These are phyloP conservation scores for Dendrobium chrysotoxum DNA, from an alignment of 106 monocot species.

Conservation along the genomic window DNA sequence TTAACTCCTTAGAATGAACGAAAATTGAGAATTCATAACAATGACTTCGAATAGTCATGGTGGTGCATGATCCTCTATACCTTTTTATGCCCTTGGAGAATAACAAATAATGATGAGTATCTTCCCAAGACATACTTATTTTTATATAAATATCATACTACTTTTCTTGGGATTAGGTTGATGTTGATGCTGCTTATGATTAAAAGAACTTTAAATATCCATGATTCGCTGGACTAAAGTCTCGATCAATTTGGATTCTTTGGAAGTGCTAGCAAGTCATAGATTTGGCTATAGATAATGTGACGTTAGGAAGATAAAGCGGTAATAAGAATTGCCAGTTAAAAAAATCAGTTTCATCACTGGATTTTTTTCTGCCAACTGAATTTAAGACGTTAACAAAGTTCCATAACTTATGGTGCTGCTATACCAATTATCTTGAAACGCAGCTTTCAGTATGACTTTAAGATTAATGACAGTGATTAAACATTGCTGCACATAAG, in stretches of 20 bases:
- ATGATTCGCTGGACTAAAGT: not conserved
- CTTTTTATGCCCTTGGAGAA: not conserved
- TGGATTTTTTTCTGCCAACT: not conserved
- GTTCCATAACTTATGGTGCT: not conserved
- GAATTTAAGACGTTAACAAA: not conserved
- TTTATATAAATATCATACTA: not conserved
- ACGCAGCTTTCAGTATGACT: not conserved
- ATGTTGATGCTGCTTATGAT: not conserved
- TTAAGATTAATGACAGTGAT: not conserved
- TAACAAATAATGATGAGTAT: not conserved
- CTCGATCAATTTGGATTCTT: no score
- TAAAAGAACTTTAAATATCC: not conserved
- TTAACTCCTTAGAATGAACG: no score
- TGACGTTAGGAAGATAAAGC: not conserved
- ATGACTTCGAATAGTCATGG: no score
- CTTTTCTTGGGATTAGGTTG: not conserved
- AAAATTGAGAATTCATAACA: no score
- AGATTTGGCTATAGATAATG: not conserved
- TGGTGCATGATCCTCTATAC: no score
- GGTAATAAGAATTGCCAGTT: not conserved
- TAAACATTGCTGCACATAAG: not conserved
- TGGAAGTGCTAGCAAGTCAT: not conserved
- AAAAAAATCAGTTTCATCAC: not conserved
- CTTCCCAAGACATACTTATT: not conserved
- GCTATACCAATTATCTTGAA: not conserved